Conservation (phyloP, 768 basidiomycete species). For the Hortiboletus flavorubellus region DNA sequence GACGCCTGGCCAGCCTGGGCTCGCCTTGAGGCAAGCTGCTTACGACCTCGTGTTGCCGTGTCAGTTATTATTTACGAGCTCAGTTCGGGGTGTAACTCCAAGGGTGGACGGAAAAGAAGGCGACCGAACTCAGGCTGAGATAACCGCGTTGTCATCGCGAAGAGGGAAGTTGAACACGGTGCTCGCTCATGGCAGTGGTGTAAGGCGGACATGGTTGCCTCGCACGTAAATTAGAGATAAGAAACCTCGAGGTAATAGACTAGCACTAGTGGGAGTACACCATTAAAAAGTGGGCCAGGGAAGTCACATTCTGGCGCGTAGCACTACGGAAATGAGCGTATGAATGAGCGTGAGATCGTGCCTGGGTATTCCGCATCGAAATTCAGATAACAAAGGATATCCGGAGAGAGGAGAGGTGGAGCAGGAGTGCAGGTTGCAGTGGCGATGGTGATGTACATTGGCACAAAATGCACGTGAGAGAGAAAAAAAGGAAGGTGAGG, state of each 20-base stretch:
- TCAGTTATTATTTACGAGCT: neutral
- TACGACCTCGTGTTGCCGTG: neutral
- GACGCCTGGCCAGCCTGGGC: neutral
- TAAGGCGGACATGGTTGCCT: neutral
- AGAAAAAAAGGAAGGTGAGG: neutral
- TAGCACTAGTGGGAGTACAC: constrained; percentile 1
- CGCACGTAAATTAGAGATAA: neutral
- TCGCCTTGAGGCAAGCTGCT: neutral
- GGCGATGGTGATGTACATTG: constrained; percentile 1
- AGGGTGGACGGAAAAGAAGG: neutral
- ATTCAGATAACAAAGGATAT: constrained; percentile 6
- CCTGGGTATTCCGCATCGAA: constrained; percentile 2
- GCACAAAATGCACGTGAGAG: neutral
- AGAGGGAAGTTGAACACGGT: neutral
- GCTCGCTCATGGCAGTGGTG: neutral
- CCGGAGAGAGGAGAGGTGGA: neutral
- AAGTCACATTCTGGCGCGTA: neutral
- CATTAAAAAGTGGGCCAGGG: neutral
- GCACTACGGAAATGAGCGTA: constrained; percentile 7
- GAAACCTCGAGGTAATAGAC: neutral
- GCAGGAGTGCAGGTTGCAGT: neutral
- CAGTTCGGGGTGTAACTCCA: neutral
- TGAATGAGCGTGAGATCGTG: constrained; percentile 13
- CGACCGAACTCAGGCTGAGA: neutral
- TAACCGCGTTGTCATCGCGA: neutral